phyloP scores from a whole-genome alignment of 2,329 filamentous ascomycete species.

The Epichloe bromicola region DNA sequence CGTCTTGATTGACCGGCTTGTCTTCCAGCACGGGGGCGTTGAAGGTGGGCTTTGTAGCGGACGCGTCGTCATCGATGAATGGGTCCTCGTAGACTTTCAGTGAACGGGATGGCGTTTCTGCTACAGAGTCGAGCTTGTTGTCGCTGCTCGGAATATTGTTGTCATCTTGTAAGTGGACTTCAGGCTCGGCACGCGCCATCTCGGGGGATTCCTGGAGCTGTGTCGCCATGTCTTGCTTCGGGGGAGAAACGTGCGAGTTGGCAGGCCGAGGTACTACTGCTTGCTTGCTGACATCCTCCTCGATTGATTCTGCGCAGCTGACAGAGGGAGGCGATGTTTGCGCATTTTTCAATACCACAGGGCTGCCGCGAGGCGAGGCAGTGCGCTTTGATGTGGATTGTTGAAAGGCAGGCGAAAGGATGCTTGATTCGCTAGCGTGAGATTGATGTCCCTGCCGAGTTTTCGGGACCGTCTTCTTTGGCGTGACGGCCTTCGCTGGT shows the following conservation, averaged over 20 bases:
- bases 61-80: constrained; percentile 33
- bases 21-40: constrained; percentile 43
- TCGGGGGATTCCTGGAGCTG: constrained; percentile 6
- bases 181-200: constrained; percentile 5
- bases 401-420: constrained; percentile 30
- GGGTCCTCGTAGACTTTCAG: constrained; percentile 52
- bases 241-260: constrained; percentile 21
- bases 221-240: constrained; percentile 10
- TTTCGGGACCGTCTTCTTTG: constrained; percentile 35
- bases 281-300: constrained; percentile 40
- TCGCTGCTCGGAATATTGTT: background rate
- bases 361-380: constrained; percentile 29
- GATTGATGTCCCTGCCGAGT: constrained; percentile 33
- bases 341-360: constrained; percentile 24
- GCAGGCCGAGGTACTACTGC: constrained; percentile 36
- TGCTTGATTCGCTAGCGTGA: constrained; percentile 37
- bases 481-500: constrained; percentile 33
- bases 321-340: constrained; percentile 16
- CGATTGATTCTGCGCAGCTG: constrained; percentile 36
- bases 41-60: constrained; percentile 32
- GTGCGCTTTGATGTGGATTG: constrained; percentile 17
- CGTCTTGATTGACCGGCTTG: constrained; percentile 45
- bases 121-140: constrained; percentile 4
- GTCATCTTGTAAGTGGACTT: background rate
- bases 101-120: constrained; percentile 21